Percentiles rank a stretch among this genome's conserved stretches.
phyloP scores from a whole-genome alignment of 208 protist species.

The Leptomonas pyrrhocoris region DNA sequence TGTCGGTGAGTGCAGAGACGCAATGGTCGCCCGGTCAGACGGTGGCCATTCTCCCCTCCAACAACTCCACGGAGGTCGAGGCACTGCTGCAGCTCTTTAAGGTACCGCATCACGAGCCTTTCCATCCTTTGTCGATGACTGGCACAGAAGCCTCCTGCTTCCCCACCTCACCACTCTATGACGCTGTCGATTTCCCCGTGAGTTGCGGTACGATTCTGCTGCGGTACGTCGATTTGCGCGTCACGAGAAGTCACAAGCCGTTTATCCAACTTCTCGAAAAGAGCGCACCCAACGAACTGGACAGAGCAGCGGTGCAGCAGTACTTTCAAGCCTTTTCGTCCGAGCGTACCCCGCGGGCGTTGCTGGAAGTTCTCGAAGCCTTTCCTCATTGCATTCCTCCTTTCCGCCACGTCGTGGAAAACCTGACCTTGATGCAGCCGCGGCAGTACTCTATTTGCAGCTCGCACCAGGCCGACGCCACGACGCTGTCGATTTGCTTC shows the following conservation, averaged over 20 bases:
- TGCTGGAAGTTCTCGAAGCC: slow-evolving; percentile 44
- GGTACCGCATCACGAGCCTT: slow-evolving; percentile 34
- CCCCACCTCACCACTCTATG: slow-evolving; percentile 54
- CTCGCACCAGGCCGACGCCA: slow-evolving; percentile 41
- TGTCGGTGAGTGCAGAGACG: slow-evolving; percentile 30
- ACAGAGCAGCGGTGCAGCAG: slow-evolving; percentile 21
- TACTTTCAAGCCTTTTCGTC: slow-evolving; percentile 5
- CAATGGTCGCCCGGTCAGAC: slow-evolving; percentile 68
- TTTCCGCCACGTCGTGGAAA: slow-evolving; percentile 68
- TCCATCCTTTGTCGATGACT: slow-evolving; percentile 37
- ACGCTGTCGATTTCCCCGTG: slow-evolving; percentile 46
- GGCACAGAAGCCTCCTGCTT: slow-evolving; percentile 31
- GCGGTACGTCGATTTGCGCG: slow-evolving; percentile 50
- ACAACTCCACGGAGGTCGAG: slow-evolving; percentile 42
- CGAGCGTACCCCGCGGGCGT: background rate
- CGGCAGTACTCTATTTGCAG: slow-evolving; percentile 94
- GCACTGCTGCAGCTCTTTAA: slow-evolving; percentile 43
- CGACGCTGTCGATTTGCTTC: slow-evolving; percentile 77
- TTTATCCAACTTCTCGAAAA: slow-evolving; percentile 35
- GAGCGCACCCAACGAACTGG: slow-evolving; percentile 9
- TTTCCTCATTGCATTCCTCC: slow-evolving; percentile 26
- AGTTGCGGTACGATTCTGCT: slow-evolving; percentile 46
- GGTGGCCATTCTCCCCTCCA: slow-evolving; percentile 54
- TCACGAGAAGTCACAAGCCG: slow-evolving; percentile 29
- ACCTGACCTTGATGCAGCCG: slow-evolving; percentile 67